phyloP scores from a whole-genome alignment of 495 filamentous ascomycete genomes.

The Astrothelium macrocarpum region DNA sequence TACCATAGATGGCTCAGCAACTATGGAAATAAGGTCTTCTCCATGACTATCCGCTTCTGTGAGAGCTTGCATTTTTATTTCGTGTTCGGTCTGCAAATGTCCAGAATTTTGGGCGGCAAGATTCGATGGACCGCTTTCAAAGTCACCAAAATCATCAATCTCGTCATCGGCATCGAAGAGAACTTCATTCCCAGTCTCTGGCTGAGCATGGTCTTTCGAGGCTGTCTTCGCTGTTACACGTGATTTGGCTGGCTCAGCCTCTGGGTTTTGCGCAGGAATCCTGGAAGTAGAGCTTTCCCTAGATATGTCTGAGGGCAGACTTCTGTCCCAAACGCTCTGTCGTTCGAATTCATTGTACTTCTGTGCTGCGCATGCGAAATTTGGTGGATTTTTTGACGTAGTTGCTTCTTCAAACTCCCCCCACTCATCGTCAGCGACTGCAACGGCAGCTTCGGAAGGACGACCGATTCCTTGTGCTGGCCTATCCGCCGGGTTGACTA shows the following conservation, averaged over 20 bases:
- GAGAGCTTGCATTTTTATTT: not conserved
- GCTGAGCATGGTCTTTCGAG: conserved; percentile 10
- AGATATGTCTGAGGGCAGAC: not conserved
- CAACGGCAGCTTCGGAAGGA: not conserved
- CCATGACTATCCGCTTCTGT: not conserved
- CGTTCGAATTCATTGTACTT: not conserved
- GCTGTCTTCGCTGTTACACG: not conserved
- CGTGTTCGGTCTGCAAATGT: not conserved
- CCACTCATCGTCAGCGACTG: conserved; percentile 45
- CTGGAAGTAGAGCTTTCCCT: not conserved
- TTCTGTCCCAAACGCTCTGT: not conserved
- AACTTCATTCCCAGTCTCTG: conserved; percentile 23
- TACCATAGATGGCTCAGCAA: not conserved
- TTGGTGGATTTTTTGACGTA: conserved; percentile 19
- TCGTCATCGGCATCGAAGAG: conserved; percentile 32
- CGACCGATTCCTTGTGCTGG: not conserved
- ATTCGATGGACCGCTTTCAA: conserved; percentile 6
- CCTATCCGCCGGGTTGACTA: not conserved
- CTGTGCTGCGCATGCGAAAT: not conserved
- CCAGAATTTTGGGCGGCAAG: not conserved
- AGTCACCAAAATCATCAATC: conserved; percentile 29
- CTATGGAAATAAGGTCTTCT: not conserved
- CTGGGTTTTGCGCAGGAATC: no score
- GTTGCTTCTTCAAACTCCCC: conserved; percentile 45
- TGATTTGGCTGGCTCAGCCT: not conserved